Percentiles rank a stretch among this genome's conserved stretches.
Conservation (phyloP, 257 asterid genomes). For the Plantago ovata region DNA sequence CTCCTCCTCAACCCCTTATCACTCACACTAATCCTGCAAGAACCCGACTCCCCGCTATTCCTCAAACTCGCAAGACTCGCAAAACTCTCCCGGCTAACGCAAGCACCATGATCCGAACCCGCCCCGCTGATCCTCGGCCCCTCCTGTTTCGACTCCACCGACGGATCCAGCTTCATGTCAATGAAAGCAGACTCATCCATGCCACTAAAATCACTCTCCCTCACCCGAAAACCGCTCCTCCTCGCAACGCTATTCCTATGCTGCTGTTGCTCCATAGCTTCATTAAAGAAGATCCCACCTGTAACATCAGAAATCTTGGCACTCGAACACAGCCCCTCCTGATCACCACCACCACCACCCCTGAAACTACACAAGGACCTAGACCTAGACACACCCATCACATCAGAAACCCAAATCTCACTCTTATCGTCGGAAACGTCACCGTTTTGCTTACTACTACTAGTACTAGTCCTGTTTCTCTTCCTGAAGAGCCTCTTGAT, state of each 20-base stretch:
- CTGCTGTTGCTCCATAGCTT: conserved; percentile 35
- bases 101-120: conserved; percentile 31
- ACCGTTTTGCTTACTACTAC: conserved; percentile 22
- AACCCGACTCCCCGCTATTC: conserved; percentile 28
- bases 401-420: conserved; percentile 54
- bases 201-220: conserved; percentile 63
- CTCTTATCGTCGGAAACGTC: conserved; percentile 42
- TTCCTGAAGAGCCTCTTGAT: conserved; percentile 65
- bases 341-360: conserved; percentile 32
- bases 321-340: conserved; percentile 61
- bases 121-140: conserved; percentile 30
- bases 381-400: conserved; percentile 68
- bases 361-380: conserved; percentile 88
- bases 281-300: conserved; percentile 44
- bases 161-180: conserved; percentile 65
- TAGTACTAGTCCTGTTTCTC: conserved; percentile 38
- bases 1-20: conserved; percentile 46
- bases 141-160: conserved; percentile 34
- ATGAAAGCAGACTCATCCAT: conserved; percentile 90
- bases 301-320: conserved; percentile 91
- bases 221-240: conserved; percentile 55
- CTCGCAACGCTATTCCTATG: conserved; percentile 34
- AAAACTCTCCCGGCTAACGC: conserved; percentile 13
- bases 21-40: conserved; percentile 45
- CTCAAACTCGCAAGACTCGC: conserved; percentile 17